A percentile compares a stretch with the other conserved stretches of the same genome.
These are phyloP conservation scores for Ogataea naganishii DNA, from an alignment of 805 yeast genomes.

Conservation along the genomic window DNA sequence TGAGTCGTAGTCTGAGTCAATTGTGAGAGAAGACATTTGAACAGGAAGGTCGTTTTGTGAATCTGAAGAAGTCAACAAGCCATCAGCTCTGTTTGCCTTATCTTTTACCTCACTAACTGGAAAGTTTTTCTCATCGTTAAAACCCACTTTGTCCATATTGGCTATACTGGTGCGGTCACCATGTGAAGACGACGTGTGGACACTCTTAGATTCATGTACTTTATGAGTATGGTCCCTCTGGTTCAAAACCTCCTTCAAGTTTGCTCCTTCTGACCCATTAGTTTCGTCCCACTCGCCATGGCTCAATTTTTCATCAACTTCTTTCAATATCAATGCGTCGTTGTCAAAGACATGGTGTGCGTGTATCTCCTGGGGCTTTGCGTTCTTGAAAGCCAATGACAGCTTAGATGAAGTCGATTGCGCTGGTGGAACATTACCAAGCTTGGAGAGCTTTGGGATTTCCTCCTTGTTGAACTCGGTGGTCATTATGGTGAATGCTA, in stretches of 20 bases:
- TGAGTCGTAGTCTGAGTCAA: constrained; percentile 21
- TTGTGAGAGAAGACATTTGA: no score
- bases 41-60: no score
- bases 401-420: constrained; percentile 16
- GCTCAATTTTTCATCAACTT: constrained; percentile 18
- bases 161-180: no score
- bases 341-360: constrained; percentile 16
- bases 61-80: no score
- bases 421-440: constrained; percentile 2
- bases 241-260: constrained; percentile 2
- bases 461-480: background rate
- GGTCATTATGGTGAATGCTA: background rate
- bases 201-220: no score
- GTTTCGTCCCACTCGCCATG: constrained; percentile 13
- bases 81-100: no score
- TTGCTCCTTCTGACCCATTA: constrained; percentile 7
- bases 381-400: constrained; percentile 20
- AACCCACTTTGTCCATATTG: no score
- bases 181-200: no score
- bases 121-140: no score
- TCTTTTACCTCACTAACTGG: no score
- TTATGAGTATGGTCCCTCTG: background rate
- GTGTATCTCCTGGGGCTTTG: constrained; percentile 12
- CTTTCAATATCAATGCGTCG: constrained; percentile 18
- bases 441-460: background rate